Evolutionary conservation across 306 rosid genomes (phyloP).

Genomic region (Medicago lupulina): DNA sequence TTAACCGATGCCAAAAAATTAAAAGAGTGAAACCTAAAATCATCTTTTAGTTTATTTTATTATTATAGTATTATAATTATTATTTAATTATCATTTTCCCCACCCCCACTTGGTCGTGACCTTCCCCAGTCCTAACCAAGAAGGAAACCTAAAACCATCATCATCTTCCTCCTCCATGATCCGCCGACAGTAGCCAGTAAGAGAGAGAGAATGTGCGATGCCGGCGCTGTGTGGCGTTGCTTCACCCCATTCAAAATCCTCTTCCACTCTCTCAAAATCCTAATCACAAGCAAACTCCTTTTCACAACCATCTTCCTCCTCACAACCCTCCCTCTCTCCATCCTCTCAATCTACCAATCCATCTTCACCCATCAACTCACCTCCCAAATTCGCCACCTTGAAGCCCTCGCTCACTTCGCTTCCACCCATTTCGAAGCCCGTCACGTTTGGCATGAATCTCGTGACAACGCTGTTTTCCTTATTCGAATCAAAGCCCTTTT

Average conservation of each 20-base stretch:
- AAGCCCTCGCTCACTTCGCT: slow-evolving; percentile 63
- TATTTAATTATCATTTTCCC: too few species aligned
- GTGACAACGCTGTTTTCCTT: slow-evolving; percentile 63
- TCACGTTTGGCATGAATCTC: slow-evolving; percentile 73
- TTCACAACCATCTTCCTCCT: slow-evolving; percentile 59
- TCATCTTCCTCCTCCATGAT: background rate
- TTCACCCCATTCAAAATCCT: slow-evolving; percentile 45
- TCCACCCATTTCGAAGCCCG: slow-evolving; percentile 80
- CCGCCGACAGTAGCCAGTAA: background rate
- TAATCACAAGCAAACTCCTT: slow-evolving; percentile 47
- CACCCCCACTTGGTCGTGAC: background rate
- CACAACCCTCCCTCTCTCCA: slow-evolving; percentile 67
- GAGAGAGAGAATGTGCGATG: slow-evolving; percentile 49
- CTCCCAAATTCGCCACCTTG: slow-evolving; percentile 65
- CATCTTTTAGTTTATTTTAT: too few species aligned
- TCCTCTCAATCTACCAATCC: slow-evolving; percentile 57
- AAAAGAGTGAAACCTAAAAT: too few species aligned
- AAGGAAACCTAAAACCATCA: slow-evolving; percentile 7
- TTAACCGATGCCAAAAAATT: too few species aligned
- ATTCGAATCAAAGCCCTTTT: slow-evolving; percentile 62
- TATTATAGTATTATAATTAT: too few species aligned
- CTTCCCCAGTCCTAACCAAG: background rate
- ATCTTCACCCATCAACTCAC: slow-evolving; percentile 53
- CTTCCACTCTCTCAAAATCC: slow-evolving; percentile 50
- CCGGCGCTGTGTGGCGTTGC: slow-evolving; percentile 12